phyloP scores from a whole-genome alignment of 139 green algal species.

The Closterium sp. region DNA sequence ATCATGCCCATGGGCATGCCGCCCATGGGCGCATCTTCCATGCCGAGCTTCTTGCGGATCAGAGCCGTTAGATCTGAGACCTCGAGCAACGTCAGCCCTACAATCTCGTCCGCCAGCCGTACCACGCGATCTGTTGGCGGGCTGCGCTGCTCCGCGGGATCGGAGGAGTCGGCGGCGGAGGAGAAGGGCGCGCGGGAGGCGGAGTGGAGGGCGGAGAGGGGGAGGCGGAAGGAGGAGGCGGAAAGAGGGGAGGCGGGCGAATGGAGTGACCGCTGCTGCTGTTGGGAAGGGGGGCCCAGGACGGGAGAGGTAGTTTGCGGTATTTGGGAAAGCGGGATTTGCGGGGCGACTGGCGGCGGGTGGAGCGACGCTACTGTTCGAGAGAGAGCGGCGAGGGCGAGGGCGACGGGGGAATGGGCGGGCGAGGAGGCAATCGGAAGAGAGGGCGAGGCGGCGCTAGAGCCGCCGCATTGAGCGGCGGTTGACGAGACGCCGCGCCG shows the following conservation, averaged over 20 bases:
- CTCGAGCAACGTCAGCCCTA: conserved; percentile 51
- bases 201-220: not conserved
- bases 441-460: not conserved
- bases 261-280: not conserved
- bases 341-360: not conserved
- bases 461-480: not conserved
- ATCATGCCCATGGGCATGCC: conserved; percentile 16
- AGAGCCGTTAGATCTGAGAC: conserved; percentile 48
- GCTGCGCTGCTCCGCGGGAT: conserved; percentile 22
- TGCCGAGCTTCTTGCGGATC: conserved; percentile 36
- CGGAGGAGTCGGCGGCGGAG: not conserved
- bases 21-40: conserved; percentile 35
- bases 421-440: not conserved
- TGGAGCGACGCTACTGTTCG: not conserved
- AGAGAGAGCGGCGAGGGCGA: not conserved
- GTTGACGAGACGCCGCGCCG: not conserved
- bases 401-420: not conserved
- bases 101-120: conserved; percentile 51
- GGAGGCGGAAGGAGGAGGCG: not conserved
- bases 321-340: not conserved
- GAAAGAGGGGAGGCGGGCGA: not conserved
- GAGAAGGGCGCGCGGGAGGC: not conserved
- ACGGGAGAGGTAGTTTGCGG: not conserved
- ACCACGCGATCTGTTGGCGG: conserved; percentile 35
- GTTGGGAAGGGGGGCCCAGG: not conserved